phyloP scores from a whole-genome alignment of 306 rosid species.

The Fagus crenata region DNA sequence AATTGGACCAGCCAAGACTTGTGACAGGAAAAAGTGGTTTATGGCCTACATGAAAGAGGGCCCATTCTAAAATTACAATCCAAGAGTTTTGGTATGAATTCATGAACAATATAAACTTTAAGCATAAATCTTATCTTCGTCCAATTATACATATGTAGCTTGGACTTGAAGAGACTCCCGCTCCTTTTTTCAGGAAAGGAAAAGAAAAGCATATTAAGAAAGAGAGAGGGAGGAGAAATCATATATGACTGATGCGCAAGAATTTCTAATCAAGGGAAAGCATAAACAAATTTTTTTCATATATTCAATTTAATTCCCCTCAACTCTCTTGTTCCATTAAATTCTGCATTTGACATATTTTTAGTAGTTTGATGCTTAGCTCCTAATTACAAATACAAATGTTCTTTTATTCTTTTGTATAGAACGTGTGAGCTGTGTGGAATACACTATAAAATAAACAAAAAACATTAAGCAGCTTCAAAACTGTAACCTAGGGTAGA shows the following conservation, averaged over 20 bases:
- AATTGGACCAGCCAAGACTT: neutral
- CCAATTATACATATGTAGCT: neutral
- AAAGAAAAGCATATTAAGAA: neutral
- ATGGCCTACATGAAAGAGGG: neutral
- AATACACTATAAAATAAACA: no score
- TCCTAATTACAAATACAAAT: no score
- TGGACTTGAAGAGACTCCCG: neutral
- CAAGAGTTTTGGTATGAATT: neutral
- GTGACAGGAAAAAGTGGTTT: neutral
- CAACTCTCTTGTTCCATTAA: no score
- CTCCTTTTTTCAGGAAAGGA: neutral
- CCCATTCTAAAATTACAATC: neutral
- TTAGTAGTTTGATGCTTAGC: no score
- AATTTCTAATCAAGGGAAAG: no score
- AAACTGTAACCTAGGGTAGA: no score
- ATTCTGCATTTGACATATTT: no score
- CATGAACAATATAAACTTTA: neutral
- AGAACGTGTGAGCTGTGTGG: no score
- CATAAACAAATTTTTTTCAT: no score
- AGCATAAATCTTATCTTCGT: neutral
- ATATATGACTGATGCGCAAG: neutral
- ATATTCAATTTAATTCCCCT: no score
- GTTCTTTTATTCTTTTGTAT: no score
- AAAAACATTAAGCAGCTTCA: no score
- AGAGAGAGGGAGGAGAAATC: neutral